phyloP scores from a whole-genome alignment of 2,329 filamentous ascomycete species.

The Penicillium sp. region DNA sequence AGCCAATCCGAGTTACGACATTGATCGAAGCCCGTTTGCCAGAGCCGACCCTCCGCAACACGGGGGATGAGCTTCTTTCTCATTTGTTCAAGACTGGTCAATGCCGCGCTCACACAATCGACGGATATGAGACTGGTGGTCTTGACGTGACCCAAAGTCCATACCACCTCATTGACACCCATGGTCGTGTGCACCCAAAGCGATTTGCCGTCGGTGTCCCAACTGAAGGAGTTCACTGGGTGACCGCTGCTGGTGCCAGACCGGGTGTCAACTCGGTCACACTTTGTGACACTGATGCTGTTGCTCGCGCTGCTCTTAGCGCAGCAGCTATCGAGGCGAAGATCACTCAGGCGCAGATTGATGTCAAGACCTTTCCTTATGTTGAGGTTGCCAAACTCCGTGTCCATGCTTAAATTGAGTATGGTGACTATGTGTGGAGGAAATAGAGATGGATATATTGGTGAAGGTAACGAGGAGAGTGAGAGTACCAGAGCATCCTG shows the following conservation, averaged over 20 bases:
- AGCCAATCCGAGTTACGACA: neutral
- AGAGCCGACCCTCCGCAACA: neutral
- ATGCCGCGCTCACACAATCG: neutral
- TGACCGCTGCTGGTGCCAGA: neutral
- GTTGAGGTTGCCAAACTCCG: neutral
- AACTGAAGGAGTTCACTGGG: neutral
- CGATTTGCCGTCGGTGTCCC: neutral
- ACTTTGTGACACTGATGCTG: neutral
- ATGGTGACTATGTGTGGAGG: neutral
- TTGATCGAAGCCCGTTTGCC: neutral
- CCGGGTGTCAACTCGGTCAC: neutral
- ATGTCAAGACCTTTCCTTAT: neutral
- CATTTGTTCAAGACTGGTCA: neutral
- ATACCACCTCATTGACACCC: neutral
- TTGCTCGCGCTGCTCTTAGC: neutral
- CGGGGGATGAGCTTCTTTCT: neutral
- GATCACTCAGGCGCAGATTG: neutral
- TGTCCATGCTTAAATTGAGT: neutral
- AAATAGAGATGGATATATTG: neutral
- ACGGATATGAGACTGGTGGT: neutral
- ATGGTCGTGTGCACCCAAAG: neutral
- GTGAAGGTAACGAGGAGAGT: neutral
- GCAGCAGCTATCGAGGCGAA: neutral
- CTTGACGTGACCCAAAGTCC: neutral
- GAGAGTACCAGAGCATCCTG: neutral